Evolutionary conservation across 2,329 filamentous ascomycete genomes (phyloP), one percentile per base, ranked within the genome.

Genomic region (Microascus cirrosus): DNA sequence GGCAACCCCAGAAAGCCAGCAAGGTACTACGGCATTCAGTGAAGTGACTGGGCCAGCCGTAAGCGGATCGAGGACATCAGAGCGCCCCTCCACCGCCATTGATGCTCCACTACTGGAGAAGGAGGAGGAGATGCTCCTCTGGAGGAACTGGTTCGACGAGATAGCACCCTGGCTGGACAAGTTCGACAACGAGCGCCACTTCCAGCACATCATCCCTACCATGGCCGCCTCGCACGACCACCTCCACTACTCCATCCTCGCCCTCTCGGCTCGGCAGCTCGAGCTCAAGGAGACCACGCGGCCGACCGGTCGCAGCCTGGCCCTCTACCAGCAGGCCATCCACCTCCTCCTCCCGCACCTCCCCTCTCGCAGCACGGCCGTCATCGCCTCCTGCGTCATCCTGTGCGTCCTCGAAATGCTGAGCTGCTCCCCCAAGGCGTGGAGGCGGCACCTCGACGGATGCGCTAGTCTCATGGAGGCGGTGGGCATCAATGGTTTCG

Each of bases 361-460:
- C 0, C 72, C 77, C 12, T 72, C 74, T 2, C 73, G 74, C 1
- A 74, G 73, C 55, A 75, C 76, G 0, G 72, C 76, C 8, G 76
- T 80, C 8, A 74, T 82, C 15, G 77, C 77, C 0, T 74, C 77
- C 0, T 80, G 76, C 56, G 77, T 81, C 2, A 70, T 82, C 3
- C 70, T 81, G 0, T 81, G 78, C 58, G 79, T 79, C 10, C 63
- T 82, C 2, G 79, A 82, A 59, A 81, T 81, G 77, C 70, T 78
- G 63, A 76, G 71, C 45, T 76, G 74, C 59, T 63, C 70, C 3
- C 74, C 74, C 2, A 73, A 79, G 59, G 73, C 75, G 42, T 80
- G 77, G 77, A 71, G 73, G 25, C 73, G 74, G 1, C 77, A 80
- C 60, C 70, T 81, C 0, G 77, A 80, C 60, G 77, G 77, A 0